Base-by-base conservation (phyloP, 2,329 filamentous ascomycete genomes). In the Teratosphaeria gauchensis region DNA sequence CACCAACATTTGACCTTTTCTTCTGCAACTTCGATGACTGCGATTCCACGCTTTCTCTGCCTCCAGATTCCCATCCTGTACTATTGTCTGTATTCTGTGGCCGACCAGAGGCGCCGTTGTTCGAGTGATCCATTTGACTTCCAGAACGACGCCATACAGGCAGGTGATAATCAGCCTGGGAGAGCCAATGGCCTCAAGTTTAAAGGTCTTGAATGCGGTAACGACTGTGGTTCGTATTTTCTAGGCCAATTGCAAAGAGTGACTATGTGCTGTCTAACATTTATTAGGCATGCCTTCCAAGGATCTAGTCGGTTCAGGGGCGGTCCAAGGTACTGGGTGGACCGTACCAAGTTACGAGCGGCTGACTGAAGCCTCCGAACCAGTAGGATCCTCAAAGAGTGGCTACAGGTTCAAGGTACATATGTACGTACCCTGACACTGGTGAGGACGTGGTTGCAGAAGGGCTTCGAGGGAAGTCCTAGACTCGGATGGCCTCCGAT, bases 61-160 rank as follows among this genome's bases (percentile, higher is more conserved):
- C 57, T n/a, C 51, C 48, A 31, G 51, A 7, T 11, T 62, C 61
- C 46, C 59, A 58, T 14, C 51, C 56, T 51, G 55, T 52, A 32
- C 51, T 42, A 33, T 58, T 55, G 21, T 56, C 38, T 51, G 59
- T 16, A 53, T 58, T 58, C n/a, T 61, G 58, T 32, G 59, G 60
- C 24, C 62, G 56, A 52, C 58, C 51, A 51, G 58, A 56, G 61
- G 57, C 59, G 30, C 58, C 59, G 58, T 66, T 59, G 58, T 64
- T 60, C 59, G 59, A 58, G 48, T 56, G 61, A 59, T 68, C 65
- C 67, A 69, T 69, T 62, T 60, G 58, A 58, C 35, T 54, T 16
- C 55, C 48, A 56, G 51, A n/a, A 54, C 52, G 58, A 54, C 64
- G 66, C 66, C 67, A 69, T 69, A 57, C 65, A 68, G 65, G 38